Base-by-base conservation (phyloP, 345 rosid species). In the Populus davidiana region DNA sequence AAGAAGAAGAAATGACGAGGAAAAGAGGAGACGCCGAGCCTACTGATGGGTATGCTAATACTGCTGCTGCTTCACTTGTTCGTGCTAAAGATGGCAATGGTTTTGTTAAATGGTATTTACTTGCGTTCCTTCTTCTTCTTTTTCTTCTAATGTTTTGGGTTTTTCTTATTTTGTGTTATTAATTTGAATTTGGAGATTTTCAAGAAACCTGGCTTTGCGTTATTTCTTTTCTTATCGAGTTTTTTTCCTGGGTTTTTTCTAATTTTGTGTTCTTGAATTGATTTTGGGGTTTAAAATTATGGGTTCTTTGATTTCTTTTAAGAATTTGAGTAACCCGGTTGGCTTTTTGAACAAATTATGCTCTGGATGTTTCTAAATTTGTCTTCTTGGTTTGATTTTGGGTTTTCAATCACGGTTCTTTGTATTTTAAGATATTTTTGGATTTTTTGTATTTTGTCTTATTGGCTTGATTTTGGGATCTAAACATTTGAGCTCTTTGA, bases 31-130 rank as follows among this genome's bases (percentile, higher is more conserved):
- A 96, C 73, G 97, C 91, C 0, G 88, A 81, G 23, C 67, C 83
- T 20, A 71, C 50, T 1, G 38, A 72, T 25, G 3, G 54, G 8
- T 43, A 81, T 33, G 2, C 33, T 18, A 74, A 71, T 49, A 0
- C 67, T 25, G 23, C 80, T 20, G 35, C 82, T 65, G 54, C 83
- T 17, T 82, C 90, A 69, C 83, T 96, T 70, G 79, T 91, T 20
- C 94, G 99, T 6, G 96, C 88, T 71, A 92, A 73, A 82, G 93
- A 89, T 65, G 98, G 99, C 79, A 94, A 97, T 20, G 98, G 97
- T 73, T 96, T 96, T 52, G 82, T 91, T 73, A 79, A 82, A 75
- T 96, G 99, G 99, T 96, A 75, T 3, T 72, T 12, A 31, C 35
- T 61, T 71, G 52, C 59, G 18, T 27, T 66, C 27, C 16, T 23